phyloP scores from a whole-genome alignment of 2,329 filamentous ascomycete species.

The Beauveria brongniartii region DNA sequence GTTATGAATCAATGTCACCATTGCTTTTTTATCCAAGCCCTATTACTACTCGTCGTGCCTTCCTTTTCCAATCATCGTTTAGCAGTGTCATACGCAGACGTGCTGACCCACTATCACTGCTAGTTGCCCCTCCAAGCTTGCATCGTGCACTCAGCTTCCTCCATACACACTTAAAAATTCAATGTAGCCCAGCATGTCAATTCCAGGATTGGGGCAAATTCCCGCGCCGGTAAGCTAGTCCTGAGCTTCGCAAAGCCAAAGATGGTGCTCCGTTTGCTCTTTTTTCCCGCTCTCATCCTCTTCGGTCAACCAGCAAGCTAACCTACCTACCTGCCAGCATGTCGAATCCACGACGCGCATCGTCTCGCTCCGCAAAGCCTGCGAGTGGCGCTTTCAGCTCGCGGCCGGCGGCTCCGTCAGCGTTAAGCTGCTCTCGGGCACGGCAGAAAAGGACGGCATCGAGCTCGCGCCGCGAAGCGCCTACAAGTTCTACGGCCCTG shows the following conservation, averaged over 20 bases:
- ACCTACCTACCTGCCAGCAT: constrained; percentile 18
- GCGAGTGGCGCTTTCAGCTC: constrained; percentile 75
- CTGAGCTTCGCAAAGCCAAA: not conserved
- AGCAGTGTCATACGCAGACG: not conserved
- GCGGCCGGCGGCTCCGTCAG: constrained; percentile 37
- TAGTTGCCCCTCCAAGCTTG: constrained; percentile 1
- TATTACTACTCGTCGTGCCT: not conserved
- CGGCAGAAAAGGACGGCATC: constrained; percentile 88
- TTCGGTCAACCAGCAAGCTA: not conserved
- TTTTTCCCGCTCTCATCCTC: not conserved
- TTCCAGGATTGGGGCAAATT: constrained; percentile 65
- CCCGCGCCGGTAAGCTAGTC: constrained; percentile 43
- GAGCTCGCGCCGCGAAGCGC: constrained; percentile 75
- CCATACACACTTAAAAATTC: not conserved
- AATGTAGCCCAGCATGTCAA: constrained; percentile 51
- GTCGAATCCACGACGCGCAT: constrained; percentile 35
- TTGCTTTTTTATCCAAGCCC: not conserved
- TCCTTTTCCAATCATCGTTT: not conserved
- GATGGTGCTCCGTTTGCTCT: not conserved
- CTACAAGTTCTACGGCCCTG: constrained; percentile 67
- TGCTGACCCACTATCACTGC: not conserved
- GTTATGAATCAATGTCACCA: constrained; percentile 10
- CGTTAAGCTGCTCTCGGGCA: constrained; percentile 64
- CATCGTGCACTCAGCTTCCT: not conserved
- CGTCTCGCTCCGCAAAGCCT: constrained; percentile 50